Evolutionary conservation across 2,329 filamentous ascomycete species (phyloP), one percentile per base, ranked within the genome.

Genomic region (Mariannaea elegans): DNA sequence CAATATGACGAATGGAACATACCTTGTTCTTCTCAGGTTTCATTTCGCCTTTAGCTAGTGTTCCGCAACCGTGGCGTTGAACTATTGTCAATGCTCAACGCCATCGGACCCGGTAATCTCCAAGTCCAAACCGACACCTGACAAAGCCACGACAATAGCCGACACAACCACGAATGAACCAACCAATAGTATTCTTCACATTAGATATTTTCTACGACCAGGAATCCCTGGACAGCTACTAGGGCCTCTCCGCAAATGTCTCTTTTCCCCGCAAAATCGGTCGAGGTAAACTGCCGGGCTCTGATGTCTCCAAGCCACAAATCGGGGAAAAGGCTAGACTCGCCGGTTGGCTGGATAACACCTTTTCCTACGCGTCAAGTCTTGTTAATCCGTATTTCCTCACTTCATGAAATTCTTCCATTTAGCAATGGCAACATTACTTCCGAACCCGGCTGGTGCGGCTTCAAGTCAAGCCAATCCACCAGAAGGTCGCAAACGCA

Each of bases 401-500:
- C 4, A 19, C 32, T 36, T 21, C 29, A 48, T 48, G 14, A 21
- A 8, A 4, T 6, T 27, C 10, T 36, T 48, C 18, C 21, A 27
- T 27, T 24, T 16, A 42, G 10, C 3, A 42, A 51, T 51, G 47
- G 47, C 47, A 18, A 51, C 47, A 3, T 13, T 39, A 3, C 16
- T 23, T 2, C 31, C 47, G 7, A 38, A 16, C 19, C 47, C 34
- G 5, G 34, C 23, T 14, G 32, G 34, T 24, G 21, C 34, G 12
- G 18, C 47, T 29, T 51, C 47, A 10, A 39, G 34, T 21, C 31
- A 51, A 27, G 34, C 32, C 27, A 48, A 51, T 13, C 47, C 47
- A 8, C 32, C 47, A 10, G 47, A 23, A 21, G 34, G 31, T 4
- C 47, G 47, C 5, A 51, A 29, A 16, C 49, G 49, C 23, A 36